A percentile compares a stretch with the other conserved stretches of the same genome.
These are phyloP conservation scores for Pythium monospermum DNA, from an alignment of 352 stramenopile genomes.

Conservation along the genomic window DNA sequence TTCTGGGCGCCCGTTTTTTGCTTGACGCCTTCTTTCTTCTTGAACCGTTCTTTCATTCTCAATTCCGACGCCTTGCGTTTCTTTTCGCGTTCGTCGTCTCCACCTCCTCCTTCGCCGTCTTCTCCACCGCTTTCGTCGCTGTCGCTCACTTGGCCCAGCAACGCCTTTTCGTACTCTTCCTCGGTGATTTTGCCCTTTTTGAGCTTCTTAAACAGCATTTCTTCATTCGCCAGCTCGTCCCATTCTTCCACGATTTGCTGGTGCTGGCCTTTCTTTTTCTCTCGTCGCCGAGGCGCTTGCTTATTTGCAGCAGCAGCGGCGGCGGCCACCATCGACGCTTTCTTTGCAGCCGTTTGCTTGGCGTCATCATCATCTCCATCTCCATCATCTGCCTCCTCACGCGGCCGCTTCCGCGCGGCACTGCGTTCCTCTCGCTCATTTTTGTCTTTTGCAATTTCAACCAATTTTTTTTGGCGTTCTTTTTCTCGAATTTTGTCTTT, in stretches of 20 bases:
- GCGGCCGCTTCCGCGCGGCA: constrained; percentile 53
- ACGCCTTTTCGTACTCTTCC: constrained; percentile 86
- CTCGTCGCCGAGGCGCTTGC: constrained; percentile 61
- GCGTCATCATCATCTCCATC: constrained; percentile 64
- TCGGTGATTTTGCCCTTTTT: constrained; percentile 97
- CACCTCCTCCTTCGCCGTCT: constrained; percentile 21
- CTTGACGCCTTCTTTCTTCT: constrained; percentile 75
- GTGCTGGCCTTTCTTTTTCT: constrained; percentile 96
- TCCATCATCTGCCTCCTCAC: constrained; percentile 47
- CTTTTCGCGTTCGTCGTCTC: constrained; percentile 26
- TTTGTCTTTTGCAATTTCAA: constrained; percentile 66
- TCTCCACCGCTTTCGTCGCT: constrained; percentile 26
- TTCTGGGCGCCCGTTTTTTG: constrained; percentile 73
- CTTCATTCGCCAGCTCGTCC: constrained; percentile 98
- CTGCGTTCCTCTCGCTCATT: constrained; percentile 54
- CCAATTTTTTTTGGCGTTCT: constrained; percentile 94
- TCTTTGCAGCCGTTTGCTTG: too few relatives aligned
- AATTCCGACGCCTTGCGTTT: constrained; percentile 63
- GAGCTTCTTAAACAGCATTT: constrained; percentile 96
- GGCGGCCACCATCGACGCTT: too few relatives aligned
- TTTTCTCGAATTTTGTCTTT: constrained; percentile 96
- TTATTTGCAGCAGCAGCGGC: too few relatives aligned
- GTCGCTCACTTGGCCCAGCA: constrained; percentile 49
- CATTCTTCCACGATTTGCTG: constrained; percentile 98
- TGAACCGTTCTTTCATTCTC: constrained; percentile 77